Base-by-base conservation (phyloP, 2,329 filamentous ascomycete species). In the Dissoconium aciculare region DNA sequence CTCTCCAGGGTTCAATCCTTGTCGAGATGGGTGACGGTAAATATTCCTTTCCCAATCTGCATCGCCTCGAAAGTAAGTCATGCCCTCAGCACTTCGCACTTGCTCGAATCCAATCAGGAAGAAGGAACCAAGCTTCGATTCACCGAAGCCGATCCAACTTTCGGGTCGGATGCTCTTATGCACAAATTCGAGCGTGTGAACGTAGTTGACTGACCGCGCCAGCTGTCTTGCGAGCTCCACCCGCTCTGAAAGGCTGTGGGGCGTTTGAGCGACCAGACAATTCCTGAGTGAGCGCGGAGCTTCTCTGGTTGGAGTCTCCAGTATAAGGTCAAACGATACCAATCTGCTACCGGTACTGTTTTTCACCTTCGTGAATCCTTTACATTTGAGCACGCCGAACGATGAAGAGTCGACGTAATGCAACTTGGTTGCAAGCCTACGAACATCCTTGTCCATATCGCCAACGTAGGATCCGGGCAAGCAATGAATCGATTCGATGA, bases 1-100 rank as follows among this genome's bases (percentile, higher is more conserved):
- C 1, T 60, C 53, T 15, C 55, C 44, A 0, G 54, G 50, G 2
- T 39, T 36, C 0, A 51, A 13, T 0, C 65, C 64, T 39, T 68
- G 64, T 0, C 66, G 56, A 0, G 39, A 35, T 0, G 65, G 63
- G 37, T 71, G 66, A 1, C 60, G 56, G 37, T 70, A 71, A 1
- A 71, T 24, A 28, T 69, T 61, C n/a, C 49, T 46, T 4, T 60
- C 45, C 57, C 55, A 61, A 1, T 36, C 42, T 1, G 32, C 32
- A 38, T 67, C 62, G 0, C 58, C 59, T 1, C 29, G 13, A 2
- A 39, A 41, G 4, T 42, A 12, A 0, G 61, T 61, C 3, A 37
- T 25, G 0, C 41, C 50, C 10, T 56, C 48, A 1, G 47, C 53
- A 0, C 28, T 31, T 2, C 62, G 56, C 27, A 66, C 51, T 1